Conservation (phyloP, 371 early-diverging fungal species). For the Mortierella sp. region DNA sequence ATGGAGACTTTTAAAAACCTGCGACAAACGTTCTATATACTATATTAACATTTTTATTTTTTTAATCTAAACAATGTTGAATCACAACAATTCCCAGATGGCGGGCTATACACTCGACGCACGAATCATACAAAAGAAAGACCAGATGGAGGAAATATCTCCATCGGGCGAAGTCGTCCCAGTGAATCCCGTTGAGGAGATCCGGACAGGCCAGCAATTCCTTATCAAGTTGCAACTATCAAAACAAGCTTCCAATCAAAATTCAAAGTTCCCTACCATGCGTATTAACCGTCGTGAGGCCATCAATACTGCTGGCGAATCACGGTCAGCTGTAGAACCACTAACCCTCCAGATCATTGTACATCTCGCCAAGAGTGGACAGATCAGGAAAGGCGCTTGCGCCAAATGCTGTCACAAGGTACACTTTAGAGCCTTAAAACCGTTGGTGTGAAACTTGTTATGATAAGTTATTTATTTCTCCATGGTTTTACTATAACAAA, state of each 20-base stretch:
- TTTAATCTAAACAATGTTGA: background rate
- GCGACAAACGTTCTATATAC: too few species aligned
- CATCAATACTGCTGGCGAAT: slow-evolving; percentile 51
- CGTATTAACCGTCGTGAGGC: slow-evolving; percentile 50
- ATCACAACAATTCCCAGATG: slow-evolving; percentile 4
- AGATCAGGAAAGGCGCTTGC: slow-evolving; percentile 39
- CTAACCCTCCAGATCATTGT: slow-evolving; percentile 45
- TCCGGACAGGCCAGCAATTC: slow-evolving; percentile 54
- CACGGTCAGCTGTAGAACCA: slow-evolving; percentile 32
- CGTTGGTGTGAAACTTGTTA: too few species aligned
- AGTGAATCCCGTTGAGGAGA: slow-evolving; percentile 34
- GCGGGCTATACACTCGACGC: slow-evolving; percentile 38
- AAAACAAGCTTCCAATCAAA: slow-evolving; percentile 12
- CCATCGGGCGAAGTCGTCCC: slow-evolving; percentile 17
- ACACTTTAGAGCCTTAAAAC: background rate
- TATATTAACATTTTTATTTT: background rate
- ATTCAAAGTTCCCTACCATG: slow-evolving; percentile 41
- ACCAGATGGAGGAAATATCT: slow-evolving; percentile 43
- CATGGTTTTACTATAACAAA: background rate
- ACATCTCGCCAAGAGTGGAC: slow-evolving; percentile 42
- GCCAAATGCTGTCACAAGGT: slow-evolving; percentile 57
- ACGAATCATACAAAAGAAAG: slow-evolving; percentile 54
- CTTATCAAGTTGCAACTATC: slow-evolving; percentile 45
- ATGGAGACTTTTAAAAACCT: too few species aligned
- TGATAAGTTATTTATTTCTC: background rate